Evolutionary conservation across 208 protist species (phyloP).

Genomic region (Crithidia expoeki): DNA sequence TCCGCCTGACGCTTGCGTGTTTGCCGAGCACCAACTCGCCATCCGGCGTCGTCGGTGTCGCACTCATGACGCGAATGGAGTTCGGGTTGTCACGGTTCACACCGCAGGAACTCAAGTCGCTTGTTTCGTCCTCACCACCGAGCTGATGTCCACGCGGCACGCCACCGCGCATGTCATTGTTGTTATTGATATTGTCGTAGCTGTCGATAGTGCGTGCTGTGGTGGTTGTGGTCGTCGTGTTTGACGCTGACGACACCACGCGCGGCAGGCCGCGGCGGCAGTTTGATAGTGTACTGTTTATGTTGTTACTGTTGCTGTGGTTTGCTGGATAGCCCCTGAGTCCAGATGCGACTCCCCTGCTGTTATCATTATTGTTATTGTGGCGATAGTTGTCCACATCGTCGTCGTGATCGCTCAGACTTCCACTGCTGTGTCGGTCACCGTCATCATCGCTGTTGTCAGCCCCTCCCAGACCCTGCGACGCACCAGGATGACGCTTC

Average conservation of each 20-base stretch:
- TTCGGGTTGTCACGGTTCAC: conserved; percentile 2
- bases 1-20: neutral
- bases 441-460: neutral
- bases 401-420: neutral
- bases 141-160: neutral
- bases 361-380: neutral
- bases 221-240: conserved; percentile 9
- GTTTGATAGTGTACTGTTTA: neutral
- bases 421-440: conserved; percentile 1
- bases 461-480: neutral
- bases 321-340: too few species aligned
- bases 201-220: conserved; percentile 24
- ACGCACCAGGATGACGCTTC: neutral
- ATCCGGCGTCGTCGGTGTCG: conserved; percentile 22
- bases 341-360: neutral
- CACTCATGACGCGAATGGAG: conserved; percentile 23
- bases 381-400: neutral
- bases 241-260: neutral
- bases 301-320: neutral
- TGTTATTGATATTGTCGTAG: conserved; percentile 8
- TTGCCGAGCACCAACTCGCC: neutral
- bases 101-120: conserved; percentile 10
- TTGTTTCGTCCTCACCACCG: conserved; percentile 8
- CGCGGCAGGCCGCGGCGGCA: neutral
- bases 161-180: neutral